A percentile compares a stretch with the other conserved stretches of the same genome.
phyloP scores from a whole-genome alignment of 31 red algal species.

The Pterothamnion heteromorphum region DNA sequence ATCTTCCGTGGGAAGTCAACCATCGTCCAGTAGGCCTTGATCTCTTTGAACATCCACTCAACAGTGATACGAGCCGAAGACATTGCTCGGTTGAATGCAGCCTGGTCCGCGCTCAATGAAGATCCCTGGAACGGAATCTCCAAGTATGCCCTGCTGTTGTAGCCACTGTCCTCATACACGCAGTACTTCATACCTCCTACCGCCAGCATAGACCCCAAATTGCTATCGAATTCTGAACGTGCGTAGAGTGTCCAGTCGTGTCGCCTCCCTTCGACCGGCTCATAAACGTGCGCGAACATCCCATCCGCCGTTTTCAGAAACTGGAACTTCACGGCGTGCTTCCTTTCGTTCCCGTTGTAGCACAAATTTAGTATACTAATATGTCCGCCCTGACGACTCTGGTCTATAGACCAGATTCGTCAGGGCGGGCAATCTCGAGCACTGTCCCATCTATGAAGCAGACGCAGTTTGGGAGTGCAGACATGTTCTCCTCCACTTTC shows the following conservation, averaged over 20 bases:
- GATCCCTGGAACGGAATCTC: constrained; percentile 44
- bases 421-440: not conserved
- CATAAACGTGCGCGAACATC: not conserved
- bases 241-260: not conserved
- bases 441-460: not conserved
- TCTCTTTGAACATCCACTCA: constrained; percentile 41
- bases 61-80: constrained; percentile 14
- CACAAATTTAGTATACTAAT: too few relatives aligned
- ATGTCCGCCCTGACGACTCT: too few relatives aligned
- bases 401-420: not conserved
- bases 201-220: not conserved
- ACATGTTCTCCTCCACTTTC: not conserved
- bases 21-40: constrained; percentile 16
- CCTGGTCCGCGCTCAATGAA: not conserved
- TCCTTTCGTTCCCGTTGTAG: not conserved
- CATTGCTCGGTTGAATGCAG: constrained; percentile 39
- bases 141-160: constrained; percentile 6
- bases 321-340: constrained; percentile 3
- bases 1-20: not conserved
- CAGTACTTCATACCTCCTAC: constrained; percentile 21
- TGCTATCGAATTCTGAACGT: not conserved
- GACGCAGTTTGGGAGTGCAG: not conserved
- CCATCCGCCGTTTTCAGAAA: not conserved
- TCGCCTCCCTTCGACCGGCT: not conserved
- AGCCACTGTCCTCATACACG: constrained; percentile 39